A percentile compares a stretch with the other conserved stretches of the same genome.
Evolutionary conservation across 768 basidiomycete species (phyloP).

Genomic region (Strobilomyces dryophilus): DNA sequence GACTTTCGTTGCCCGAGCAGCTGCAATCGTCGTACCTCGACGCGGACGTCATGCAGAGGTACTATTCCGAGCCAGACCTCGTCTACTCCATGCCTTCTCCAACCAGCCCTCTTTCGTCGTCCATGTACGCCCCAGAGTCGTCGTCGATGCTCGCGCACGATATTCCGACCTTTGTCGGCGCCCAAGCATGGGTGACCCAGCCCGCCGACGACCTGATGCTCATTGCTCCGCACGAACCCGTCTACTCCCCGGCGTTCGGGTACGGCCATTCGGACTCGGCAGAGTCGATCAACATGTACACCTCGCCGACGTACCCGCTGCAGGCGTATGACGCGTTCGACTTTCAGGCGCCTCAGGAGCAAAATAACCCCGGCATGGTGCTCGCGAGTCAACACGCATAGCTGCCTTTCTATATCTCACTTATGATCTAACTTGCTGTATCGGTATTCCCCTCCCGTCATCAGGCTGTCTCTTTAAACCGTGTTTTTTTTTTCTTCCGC

Average conservation of each 20-base stretch:
- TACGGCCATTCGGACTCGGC: conserved; percentile 19
- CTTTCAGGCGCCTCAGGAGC: conserved; percentile 31
- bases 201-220: conserved; percentile 13
- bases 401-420: background rate
- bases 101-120: conserved; percentile 5
- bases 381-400: conserved; percentile 24
- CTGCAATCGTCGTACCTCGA: conserved; percentile 22
- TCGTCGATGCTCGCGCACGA: conserved; percentile 8
- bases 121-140: conserved; percentile 20
- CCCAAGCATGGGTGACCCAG: conserved; percentile 16
- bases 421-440: conserved; percentile 30
- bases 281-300: conserved; percentile 18
- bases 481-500: background rate
- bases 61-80: conserved; percentile 16
- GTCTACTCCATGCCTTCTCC: conserved; percentile 11
- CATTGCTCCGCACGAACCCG: conserved; percentile 11
- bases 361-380: conserved; percentile 11
- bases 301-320: conserved; percentile 11
- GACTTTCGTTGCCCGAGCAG: conserved; percentile 17
- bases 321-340: conserved; percentile 31
- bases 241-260: conserved; percentile 15
- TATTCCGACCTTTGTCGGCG: conserved; percentile 13
- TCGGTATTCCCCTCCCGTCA: conserved; percentile 18
- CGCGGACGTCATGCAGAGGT: conserved; percentile 19
- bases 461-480: background rate